Evolutionary conservation across 2,329 filamentous ascomycete genomes (phyloP).

Genomic region (Lasiodiplodia hormozganensis): DNA sequence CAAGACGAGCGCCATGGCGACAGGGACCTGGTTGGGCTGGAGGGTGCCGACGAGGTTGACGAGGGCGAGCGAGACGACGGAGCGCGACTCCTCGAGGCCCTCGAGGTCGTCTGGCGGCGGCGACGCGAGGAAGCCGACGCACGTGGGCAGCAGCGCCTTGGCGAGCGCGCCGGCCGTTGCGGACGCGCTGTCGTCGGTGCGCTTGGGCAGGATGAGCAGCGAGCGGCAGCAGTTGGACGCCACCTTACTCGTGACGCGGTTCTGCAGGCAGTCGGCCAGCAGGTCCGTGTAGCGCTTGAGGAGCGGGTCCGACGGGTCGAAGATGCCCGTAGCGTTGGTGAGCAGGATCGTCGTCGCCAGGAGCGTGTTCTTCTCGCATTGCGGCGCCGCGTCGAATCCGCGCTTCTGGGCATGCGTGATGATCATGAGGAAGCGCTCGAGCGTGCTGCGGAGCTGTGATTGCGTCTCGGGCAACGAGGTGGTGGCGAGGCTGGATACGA

Average conservation of each 20-base stretch:
- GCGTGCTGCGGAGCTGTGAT: constrained; percentile 78
- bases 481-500: constrained; percentile 75
- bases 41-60: constrained; percentile 69
- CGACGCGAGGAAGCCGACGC: constrained; percentile 76
- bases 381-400: constrained; percentile 76
- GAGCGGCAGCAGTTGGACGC: constrained; percentile 90
- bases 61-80: constrained; percentile 75
- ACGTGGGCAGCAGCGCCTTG: constrained; percentile 74
- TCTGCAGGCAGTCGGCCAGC: constrained; percentile 81
- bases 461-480: constrained; percentile 56
- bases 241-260: constrained; percentile 84
- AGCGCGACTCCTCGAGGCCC: constrained; percentile 78
- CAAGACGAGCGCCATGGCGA: constrained; percentile 77
- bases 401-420: constrained; percentile 77
- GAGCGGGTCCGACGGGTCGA: constrained; percentile 77
- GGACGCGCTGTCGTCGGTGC: constrained; percentile 40
- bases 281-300: constrained; percentile 79
- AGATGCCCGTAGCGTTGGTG: constrained; percentile 76
- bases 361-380: constrained; percentile 92
- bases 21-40: constrained; percentile 49
- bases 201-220: constrained; percentile 70
- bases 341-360: constrained; percentile 88
- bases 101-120: constrained; percentile 62
- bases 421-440: constrained; percentile 83
- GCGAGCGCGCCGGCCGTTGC: constrained; percentile 65